Conservation (phyloP, 441 rosid species). For the Erodium chrysanthum region DNA sequence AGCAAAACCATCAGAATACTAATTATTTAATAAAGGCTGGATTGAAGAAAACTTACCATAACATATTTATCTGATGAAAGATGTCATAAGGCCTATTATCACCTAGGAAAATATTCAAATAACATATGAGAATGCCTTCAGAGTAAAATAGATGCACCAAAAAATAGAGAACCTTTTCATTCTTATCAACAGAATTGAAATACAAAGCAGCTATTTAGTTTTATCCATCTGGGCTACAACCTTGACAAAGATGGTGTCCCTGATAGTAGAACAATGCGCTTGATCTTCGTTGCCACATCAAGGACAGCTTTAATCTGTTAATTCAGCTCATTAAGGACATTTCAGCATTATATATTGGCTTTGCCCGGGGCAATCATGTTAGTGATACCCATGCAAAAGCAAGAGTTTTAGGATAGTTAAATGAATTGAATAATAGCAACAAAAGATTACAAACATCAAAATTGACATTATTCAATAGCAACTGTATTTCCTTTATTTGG, state of each 20-base stretch:
- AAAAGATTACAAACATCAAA: too few relatives aligned
- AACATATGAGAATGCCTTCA: constrained; percentile 27
- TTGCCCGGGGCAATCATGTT: too few relatives aligned
- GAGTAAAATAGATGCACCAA: constrained; percentile 13
- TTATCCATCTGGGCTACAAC: constrained; percentile 36
- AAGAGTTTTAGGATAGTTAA: too few relatives aligned
- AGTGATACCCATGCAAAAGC: too few relatives aligned
- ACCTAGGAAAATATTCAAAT: constrained; percentile 38
- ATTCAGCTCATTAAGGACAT: constrained; percentile 14
- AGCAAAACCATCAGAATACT: constrained; percentile 18
- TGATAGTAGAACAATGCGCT: constrained; percentile 65
- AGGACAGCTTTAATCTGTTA: constrained; percentile 69
- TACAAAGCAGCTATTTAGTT: constrained; percentile 11
- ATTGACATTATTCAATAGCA: too few relatives aligned
- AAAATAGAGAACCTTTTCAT: constrained; percentile 9
- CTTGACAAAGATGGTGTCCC: constrained; percentile 98
- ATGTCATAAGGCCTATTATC: constrained; percentile 86
- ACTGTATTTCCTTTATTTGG: too few relatives aligned
- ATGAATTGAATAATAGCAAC: too few relatives aligned
- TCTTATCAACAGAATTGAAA: background rate
- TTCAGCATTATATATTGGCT: too few relatives aligned
- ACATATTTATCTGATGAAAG: constrained; percentile 86
- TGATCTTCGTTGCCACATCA: constrained; percentile 68
- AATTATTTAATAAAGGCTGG: constrained; percentile 7
- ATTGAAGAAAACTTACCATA: constrained; percentile 58